These are phyloP conservation scores for Leccinum subgranulosum DNA, from an alignment of 768 basidiomycete species.

Conservation along the genomic window DNA sequence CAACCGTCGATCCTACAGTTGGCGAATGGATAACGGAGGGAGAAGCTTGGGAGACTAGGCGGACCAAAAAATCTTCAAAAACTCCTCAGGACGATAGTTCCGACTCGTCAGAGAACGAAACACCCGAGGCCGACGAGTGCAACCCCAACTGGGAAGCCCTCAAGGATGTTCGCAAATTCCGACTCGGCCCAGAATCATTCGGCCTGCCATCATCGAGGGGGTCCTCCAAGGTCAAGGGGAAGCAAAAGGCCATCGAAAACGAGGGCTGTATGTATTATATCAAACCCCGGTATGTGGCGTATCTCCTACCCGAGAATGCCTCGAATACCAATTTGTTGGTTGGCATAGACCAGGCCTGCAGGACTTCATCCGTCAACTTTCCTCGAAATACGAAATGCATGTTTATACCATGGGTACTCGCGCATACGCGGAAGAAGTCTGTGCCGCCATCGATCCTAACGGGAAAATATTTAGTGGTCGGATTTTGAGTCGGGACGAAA, in stretches of 20 bases:
- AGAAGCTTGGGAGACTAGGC: conserved; percentile 71
- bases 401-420: conserved; percentile 99
- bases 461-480: conserved; percentile 82
- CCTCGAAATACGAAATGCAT: conserved; percentile 93
- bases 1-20: conserved; percentile 97
- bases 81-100: conserved; percentile 29
- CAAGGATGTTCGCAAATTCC: conserved; percentile 87
- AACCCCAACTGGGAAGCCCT: conserved; percentile 95
- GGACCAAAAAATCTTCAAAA: conserved; percentile 40
- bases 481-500: conserved; percentile 91
- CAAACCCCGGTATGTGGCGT: conserved; percentile 77
- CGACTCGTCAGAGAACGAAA: conserved; percentile 39
- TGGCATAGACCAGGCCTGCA: conserved; percentile 70
- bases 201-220: conserved; percentile 44
- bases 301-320: background rate
- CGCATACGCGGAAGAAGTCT: conserved; percentile 94
- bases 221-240: conserved; percentile 47
- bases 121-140: conserved; percentile 52
- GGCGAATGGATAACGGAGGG: conserved; percentile 95
- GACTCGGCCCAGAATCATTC: conserved; percentile 74
- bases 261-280: conserved; percentile 96
- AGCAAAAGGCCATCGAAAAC: conserved; percentile 61
- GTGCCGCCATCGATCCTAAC: conserved; percentile 89
- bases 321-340: background rate
- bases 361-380: conserved; percentile 69